A percentile compares a stretch with the other conserved stretches of the same genome.
Evolutionary conservation across 139 green algal genomes (phyloP).

Genomic region (Chlamydomonas eustigma): DNA sequence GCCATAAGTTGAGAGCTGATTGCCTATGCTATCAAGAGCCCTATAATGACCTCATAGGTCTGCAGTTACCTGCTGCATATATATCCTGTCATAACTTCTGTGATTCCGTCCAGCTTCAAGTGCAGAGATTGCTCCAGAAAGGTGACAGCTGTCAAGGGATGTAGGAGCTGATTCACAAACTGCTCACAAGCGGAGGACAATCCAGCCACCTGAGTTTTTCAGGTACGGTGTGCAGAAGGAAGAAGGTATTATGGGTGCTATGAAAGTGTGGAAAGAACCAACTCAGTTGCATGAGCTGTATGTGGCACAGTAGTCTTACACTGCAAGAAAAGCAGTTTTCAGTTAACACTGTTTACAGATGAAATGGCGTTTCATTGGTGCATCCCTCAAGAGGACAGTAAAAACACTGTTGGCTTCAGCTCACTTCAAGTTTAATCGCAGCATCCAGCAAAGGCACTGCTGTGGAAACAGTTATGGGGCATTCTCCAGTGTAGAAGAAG

Average conservation of each 20-base stretch:
- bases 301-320: too few species aligned
- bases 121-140: conserved; percentile 8
- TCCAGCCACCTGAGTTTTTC: not conserved
- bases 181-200: conserved; percentile 15
- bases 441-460: conserved; percentile 10
- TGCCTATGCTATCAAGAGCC: too few species aligned
- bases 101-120: conserved; percentile 9
- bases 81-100: not conserved
- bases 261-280: too few species aligned
- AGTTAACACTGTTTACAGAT: too few species aligned
- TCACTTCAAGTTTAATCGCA: conserved; percentile 10
- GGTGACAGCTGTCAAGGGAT: not conserved
- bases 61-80: not conserved
- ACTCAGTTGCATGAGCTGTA: too few species aligned
- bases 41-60: too few species aligned
- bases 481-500: conserved; percentile 16
- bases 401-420: not conserved
- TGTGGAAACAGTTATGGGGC: conserved; percentile 2
- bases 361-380: too few species aligned
- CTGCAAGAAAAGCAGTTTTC: too few species aligned
- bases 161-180: conserved; percentile 9
- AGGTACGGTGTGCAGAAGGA: too few species aligned
- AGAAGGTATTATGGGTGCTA: too few species aligned
- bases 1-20: too few species aligned
- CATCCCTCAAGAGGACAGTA: too few species aligned